phyloP scores from a whole-genome alignment of 2,329 filamentous ascomycete genomes.

The Ceratocystis cubensis region DNA sequence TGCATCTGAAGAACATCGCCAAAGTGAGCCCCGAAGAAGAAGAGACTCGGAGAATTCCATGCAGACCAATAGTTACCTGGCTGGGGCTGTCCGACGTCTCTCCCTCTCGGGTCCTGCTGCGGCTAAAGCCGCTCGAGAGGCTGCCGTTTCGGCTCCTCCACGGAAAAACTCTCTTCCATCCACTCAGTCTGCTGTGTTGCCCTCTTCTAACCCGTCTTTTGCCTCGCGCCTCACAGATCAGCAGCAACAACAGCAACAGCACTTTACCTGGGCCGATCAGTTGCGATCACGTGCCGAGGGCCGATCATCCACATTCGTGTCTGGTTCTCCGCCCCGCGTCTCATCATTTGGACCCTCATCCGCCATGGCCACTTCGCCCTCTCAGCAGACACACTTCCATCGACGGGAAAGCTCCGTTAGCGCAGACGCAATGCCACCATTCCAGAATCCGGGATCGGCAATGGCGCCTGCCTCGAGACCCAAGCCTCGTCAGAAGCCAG shows the following conservation, averaged over 20 bases:
- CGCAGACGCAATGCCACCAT: conserved; percentile 25
- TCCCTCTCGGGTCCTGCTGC: conserved; percentile 16
- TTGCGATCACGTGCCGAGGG: conserved; percentile 67
- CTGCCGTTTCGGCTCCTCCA: neutral
- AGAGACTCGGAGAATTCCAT: conserved; percentile 2
- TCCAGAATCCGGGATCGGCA: conserved; percentile 23
- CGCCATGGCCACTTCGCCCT: neutral
- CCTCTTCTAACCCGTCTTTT: conserved; percentile 14
- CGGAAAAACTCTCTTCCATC: conserved; percentile 6
- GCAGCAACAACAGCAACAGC: conserved; percentile 55
- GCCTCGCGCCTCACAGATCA: conserved; percentile 12
- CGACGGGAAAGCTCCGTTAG: conserved; percentile 51
- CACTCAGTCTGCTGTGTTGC: neutral
- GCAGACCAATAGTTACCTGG: conserved; percentile 13
- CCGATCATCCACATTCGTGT: conserved; percentile 17
- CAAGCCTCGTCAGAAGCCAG: conserved; percentile 65
- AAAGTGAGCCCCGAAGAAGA: neutral
- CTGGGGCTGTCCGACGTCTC: conserved; percentile 18
- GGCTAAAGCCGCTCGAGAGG: conserved; percentile 5
- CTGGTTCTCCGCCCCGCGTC: conserved; percentile 15
- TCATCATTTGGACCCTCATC: conserved; percentile 1
- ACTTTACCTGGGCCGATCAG: conserved; percentile 96
- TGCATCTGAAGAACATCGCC: neutral
- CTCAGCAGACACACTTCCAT: neutral
- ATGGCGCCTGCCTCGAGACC: conserved; percentile 25